Percentiles rank a stretch among this genome's conserved stretches.
Evolutionary conservation across 208 protist genomes (phyloP).

Genomic region (Entamoeba invadens): DNA sequence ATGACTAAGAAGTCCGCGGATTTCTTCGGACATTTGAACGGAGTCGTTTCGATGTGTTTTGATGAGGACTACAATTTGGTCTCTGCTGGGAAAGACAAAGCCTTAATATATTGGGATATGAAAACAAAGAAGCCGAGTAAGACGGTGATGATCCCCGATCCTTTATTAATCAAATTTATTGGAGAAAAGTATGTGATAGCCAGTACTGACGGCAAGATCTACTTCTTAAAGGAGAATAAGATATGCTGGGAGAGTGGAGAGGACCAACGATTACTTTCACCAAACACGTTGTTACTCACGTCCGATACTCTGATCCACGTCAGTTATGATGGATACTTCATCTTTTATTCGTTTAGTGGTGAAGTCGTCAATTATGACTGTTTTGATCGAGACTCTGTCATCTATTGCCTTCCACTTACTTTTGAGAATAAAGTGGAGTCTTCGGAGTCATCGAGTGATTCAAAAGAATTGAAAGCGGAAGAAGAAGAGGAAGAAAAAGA

Average conservation of each 20-base stretch:
- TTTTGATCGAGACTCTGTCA: not conserved
- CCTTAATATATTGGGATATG: not conserved
- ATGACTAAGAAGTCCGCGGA: not conserved
- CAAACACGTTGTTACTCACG: not conserved
- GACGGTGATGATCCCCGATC: not conserved
- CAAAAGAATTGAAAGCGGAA: not conserved
- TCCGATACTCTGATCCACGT: not conserved
- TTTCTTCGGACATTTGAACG: not conserved
- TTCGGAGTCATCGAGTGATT: not conserved
- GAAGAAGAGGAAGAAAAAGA: not conserved
- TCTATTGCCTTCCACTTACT: not conserved
- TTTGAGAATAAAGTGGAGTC: not conserved
- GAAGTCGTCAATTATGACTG: not conserved
- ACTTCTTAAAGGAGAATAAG: not conserved
- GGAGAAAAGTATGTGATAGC: not conserved
- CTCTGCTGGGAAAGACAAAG: not conserved
- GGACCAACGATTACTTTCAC: not conserved
- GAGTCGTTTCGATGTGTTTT: not conserved
- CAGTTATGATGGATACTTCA: not conserved
- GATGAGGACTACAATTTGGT: not conserved
- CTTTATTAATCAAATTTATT: not conserved
- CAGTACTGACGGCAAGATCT: not conserved
- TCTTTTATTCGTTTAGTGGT: not conserved
- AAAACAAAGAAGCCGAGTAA: not conserved
- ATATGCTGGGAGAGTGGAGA: not conserved